A percentile compares a stretch with the other conserved stretches of the same genome.
These are phyloP conservation scores for Salix purpurea DNA, from an alignment of 345 rosid genomes.

Conservation along the genomic window DNA sequence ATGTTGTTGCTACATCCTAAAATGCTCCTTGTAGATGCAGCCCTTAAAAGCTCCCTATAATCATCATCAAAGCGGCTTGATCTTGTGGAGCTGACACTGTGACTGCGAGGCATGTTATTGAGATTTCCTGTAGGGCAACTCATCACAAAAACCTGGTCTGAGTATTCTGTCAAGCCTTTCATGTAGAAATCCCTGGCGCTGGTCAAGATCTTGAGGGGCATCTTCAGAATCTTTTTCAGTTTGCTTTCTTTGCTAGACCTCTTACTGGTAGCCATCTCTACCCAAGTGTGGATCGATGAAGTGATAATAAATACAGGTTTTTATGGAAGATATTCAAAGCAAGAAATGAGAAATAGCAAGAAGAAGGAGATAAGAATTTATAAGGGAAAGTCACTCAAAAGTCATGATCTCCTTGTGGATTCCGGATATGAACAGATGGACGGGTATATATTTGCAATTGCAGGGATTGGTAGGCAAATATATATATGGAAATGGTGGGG, in stretches of 20 bases:
- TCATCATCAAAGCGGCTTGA: constrained; percentile 30
- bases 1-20: constrained; percentile 2
- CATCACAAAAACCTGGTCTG: constrained; percentile 43
- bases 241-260: constrained; percentile 23
- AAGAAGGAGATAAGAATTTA: too few species aligned
- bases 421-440: too few species aligned
- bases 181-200: constrained; percentile 56
- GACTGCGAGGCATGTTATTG: constrained; percentile 45
- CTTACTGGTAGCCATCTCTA: constrained; percentile 17
- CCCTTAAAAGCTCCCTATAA: constrained; percentile 43
- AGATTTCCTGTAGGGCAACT: constrained; percentile 44
- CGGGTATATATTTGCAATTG: background rate
- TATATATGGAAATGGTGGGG: background rate
- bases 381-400: too few species aligned
- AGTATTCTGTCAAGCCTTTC: constrained; percentile 51
- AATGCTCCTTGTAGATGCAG: constrained; percentile 39
- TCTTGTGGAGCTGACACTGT: constrained; percentile 35
- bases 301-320: background rate
- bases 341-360: background rate
- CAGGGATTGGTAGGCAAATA: background rate
- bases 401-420: too few species aligned
- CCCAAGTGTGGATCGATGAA: background rate
- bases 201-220: constrained; percentile 40
- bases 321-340: background rate
- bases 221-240: constrained; percentile 36